Evolutionary conservation across 495 filamentous ascomycete species (phyloP), one percentile per base, ranked within the genome.

Genomic region (Penicillium psychrofluorescens): DNA sequence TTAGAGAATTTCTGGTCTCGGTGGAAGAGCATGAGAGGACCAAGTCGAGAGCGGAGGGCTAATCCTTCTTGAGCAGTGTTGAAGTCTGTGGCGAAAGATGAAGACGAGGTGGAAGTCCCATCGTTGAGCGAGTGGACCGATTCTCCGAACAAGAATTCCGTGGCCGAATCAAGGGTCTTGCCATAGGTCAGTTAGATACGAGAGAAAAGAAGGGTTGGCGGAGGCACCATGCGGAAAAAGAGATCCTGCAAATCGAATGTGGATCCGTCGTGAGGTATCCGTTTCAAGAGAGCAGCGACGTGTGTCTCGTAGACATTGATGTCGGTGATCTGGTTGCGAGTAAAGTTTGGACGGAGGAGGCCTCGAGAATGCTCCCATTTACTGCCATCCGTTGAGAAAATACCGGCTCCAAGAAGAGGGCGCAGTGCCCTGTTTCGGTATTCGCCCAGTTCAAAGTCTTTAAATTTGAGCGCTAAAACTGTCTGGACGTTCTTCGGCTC

Each of bases 131-230:
- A 66, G 22, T 76, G 56, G n/a, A 67, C 57, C 50, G 71, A 77
- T 51, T 79, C 68, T n/a, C 83, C 83, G 52, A 87, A 83, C 30
- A 85, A 70, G 50, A 86, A 83, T 41, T 83, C 80, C 2, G 78
- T 84, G 11, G 80, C 75, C 8, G 74, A 76, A 61, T 87, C 83
- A 22, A 86, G 70, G 5, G 81, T 82, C 22, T 16, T 22, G 22
- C 22, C 2, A 22, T 22, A 4, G 22, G 22, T 22, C 22, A 22
- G 22, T 6, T 4, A 22, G 4, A 22, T 22, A 22, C 22, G 2
- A 22, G 22, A 22, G 22, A 22, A 22, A 22, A 22, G 22, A 22
- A 22, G 22, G 2, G 22, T 22, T 6, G 4, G 6, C 15, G 4
- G 22, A 22, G 4, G 22, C 22, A 22, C 22, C 54, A 85, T 66